Conservation (phyloP, 2,329 filamentous ascomycete species). For the Ceratocystis colombiana region DNA sequence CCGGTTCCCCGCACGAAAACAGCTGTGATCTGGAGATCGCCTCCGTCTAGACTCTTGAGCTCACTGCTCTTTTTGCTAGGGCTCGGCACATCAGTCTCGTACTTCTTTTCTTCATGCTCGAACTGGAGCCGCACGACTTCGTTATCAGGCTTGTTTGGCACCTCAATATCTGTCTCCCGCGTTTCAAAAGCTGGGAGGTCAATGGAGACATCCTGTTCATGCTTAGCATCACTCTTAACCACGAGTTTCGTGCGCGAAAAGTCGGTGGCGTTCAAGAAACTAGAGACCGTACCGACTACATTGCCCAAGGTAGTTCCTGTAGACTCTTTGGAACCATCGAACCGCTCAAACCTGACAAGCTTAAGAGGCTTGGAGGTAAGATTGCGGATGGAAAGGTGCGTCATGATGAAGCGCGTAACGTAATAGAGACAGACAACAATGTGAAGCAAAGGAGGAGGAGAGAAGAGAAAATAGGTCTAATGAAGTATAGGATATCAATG, state of each 20-base stretch:
- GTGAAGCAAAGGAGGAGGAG: neutral
- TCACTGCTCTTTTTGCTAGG: conserved; percentile 48
- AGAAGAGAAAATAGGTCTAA: neutral
- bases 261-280: conserved; percentile 38
- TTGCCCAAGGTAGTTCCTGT: conserved; percentile 39
- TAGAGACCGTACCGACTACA: conserved; percentile 37
- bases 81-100: conserved; percentile 64
- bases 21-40: conserved; percentile 52
- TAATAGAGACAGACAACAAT: neutral
- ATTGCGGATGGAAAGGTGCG: conserved; percentile 66
- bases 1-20: conserved; percentile 47
- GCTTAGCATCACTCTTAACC: conserved; percentile 50
- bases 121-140: conserved; percentile 69
- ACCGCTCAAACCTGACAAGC: conserved; percentile 64
- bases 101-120: conserved; percentile 44
- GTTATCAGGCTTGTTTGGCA: conserved; percentile 48
- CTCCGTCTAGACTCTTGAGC: conserved; percentile 46
- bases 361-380: conserved; percentile 63
- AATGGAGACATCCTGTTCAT: conserved; percentile 52
- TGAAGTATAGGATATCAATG: neutral
- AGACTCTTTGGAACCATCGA: conserved; percentile 43
- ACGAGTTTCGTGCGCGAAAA: conserved; percentile 31
- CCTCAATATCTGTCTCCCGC: conserved; percentile 47
- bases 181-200: conserved; percentile 58
- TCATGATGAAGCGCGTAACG: conserved; percentile 34